A percentile compares a stretch with the other conserved stretches of the same genome.
phyloP scores from a whole-genome alignment of 495 filamentous ascomycete species.

The Amniculicola lignicola region DNA sequence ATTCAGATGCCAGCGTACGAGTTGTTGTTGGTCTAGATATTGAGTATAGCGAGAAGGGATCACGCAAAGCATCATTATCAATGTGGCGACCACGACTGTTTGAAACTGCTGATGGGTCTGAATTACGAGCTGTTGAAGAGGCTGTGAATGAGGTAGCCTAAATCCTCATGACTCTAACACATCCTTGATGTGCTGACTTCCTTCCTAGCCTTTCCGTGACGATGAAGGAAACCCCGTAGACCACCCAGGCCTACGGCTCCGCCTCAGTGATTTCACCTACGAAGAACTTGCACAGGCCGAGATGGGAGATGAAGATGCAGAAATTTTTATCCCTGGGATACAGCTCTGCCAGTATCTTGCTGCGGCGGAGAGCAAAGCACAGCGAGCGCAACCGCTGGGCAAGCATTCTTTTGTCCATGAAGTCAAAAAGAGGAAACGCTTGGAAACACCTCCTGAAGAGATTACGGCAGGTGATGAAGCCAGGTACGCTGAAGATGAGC shows the following conservation, averaged over 20 bases:
- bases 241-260: neutral
- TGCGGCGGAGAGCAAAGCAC: neutral
- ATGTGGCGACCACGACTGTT: neutral
- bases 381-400: neutral
- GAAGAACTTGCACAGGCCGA: neutral
- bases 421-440: slow-evolving; percentile 8
- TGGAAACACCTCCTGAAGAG: slow-evolving; percentile 6
- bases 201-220: slow-evolving; percentile 1
- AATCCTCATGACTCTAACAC: neutral
- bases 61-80: slow-evolving; percentile 12
- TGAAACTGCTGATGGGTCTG: neutral
- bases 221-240: slow-evolving; percentile 1
- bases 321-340: neutral
- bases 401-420: neutral
- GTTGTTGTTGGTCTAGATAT: slow-evolving; percentile 1
- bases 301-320: neutral
- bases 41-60: neutral
- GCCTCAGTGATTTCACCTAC: neutral
- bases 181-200: neutral
- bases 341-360: neutral
- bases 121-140: slow-evolving; percentile 10
- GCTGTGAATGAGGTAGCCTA: neutral
- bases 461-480: neutral
- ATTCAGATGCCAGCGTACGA: slow-evolving; percentile 8
- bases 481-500: neutral